Evolutionary conservation across 495 filamentous ascomycete genomes (phyloP).

Genomic region (Aspergillus cavernicola): DNA sequence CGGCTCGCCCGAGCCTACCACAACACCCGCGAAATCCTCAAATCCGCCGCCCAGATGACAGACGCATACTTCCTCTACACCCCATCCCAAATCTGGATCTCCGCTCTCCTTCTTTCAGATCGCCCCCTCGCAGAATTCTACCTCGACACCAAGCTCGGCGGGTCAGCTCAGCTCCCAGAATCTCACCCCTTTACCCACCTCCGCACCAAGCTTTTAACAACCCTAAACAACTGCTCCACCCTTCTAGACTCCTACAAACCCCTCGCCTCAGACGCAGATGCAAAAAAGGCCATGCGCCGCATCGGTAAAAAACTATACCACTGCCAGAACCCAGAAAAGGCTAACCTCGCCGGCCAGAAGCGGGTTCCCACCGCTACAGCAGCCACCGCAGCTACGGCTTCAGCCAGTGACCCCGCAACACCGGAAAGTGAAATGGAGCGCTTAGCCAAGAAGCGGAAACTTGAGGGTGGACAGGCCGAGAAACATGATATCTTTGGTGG

Average conservation of each 20-base stretch:
- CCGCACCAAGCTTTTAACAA: conserved; percentile 39
- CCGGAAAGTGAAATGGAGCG: conserved; percentile 44
- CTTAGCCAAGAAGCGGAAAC: conserved; percentile 42
- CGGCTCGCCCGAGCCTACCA: conserved; percentile 66
- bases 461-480: conserved; percentile 29
- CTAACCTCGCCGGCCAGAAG: conserved; percentile 43
- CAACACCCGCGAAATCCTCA: conserved; percentile 67
- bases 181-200: conserved; percentile 30
- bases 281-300: conserved; percentile 50
- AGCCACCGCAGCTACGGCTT: conserved; percentile 14
- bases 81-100: conserved; percentile 87
- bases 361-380: conserved; percentile 25
- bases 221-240: conserved; percentile 39
- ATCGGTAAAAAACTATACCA: conserved; percentile 72
- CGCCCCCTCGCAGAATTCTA: conserved; percentile 66
- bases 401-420: conserved; percentile 22
- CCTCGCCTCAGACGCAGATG: conserved; percentile 41
- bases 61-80: conserved; percentile 97
- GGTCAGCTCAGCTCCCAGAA: conserved; percentile 12
- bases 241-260: conserved; percentile 36
- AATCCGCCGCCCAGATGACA: conserved; percentile 75
- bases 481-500: conserved; percentile 39
- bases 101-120: conserved; percentile 73
- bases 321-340: conserved; percentile 70
- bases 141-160: conserved; percentile 65